These are phyloP conservation scores for Lipomyces sp. DNA, from an alignment of 805 yeast genomes.

Conservation along the genomic window DNA sequence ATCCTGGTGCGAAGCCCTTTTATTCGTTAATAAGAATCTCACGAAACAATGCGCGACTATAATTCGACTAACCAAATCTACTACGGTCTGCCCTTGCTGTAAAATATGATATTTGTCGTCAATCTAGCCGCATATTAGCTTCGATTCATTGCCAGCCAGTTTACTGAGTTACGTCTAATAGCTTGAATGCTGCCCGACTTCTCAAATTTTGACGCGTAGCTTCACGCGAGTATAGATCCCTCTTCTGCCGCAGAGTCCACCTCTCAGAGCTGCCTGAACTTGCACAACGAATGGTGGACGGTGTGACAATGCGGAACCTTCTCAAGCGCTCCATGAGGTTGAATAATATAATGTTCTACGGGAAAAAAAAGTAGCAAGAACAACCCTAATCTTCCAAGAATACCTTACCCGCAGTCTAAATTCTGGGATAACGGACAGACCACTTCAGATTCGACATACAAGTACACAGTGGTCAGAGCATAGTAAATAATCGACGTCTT, in stretches of 20 bases:
- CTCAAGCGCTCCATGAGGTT: background rate
- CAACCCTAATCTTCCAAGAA: too few species aligned
- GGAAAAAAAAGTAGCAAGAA: too few species aligned
- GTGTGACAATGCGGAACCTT: background rate
- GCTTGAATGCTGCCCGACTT: constrained; percentile 91
- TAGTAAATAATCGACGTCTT: background rate
- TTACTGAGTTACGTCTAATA: constrained; percentile 51
- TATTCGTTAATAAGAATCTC: background rate
- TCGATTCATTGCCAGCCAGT: background rate
- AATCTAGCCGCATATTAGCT: constrained; percentile 49
- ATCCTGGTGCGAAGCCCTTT: constrained; percentile 84
- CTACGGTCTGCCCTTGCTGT: constrained; percentile 60
- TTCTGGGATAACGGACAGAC: too few species aligned
- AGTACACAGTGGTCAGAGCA: background rate
- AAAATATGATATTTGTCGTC: constrained; percentile 68
- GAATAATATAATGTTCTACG: background rate
- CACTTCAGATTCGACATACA: too few species aligned
- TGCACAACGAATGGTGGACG: constrained; percentile 11
- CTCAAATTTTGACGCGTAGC: constrained; percentile 67
- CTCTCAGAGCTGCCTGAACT: constrained; percentile 51
- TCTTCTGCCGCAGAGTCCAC: constrained; percentile 75
- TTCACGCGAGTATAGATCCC: constrained; percentile 67
- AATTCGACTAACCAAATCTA: constrained; percentile 63
- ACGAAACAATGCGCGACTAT: background rate
- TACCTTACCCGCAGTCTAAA: too few species aligned